Base-by-base conservation (phyloP, 768 basidiomycete species). In the Phylloporus arenicola region DNA sequence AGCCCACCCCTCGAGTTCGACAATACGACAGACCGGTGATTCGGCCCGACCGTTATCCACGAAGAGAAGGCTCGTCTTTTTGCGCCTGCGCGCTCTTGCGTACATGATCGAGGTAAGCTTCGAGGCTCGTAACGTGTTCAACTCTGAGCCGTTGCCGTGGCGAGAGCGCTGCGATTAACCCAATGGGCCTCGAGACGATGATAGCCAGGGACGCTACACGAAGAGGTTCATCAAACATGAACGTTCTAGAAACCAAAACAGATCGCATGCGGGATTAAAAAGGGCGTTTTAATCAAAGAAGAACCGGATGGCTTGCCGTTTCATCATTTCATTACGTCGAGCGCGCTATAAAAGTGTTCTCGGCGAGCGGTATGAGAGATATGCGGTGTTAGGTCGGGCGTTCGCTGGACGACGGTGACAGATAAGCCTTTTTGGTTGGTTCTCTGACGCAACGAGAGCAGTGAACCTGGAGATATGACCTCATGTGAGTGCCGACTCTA, bases 301-400 rank as follows among this genome's bases (percentile, higher is more conserved):
- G 29, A 35, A 48, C 31, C 38, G 29, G 34, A 13, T n/a, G 43
- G 19, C 30, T 33, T 43, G 20, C 10, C 30, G 5, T 11, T 29
- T 29, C 9, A 11, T 13, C 12, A 12, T 31, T 56, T 56, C 39
- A 53, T 62, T 59, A 56, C 57, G 53, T 56, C 11, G 17, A n/a
- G 44, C 10, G 43, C 17, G 22, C 16, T 29, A 25, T 7, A 16
- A 11, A 40, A 33, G 30, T 9, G 16, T 37, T 31, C 43, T 31
- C 25, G 43, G 4, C 17, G 43, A 19, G 51, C 51, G 50, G 12
- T 40, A 40, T 42, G 41, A 50, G 42, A 52, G 33, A 55, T 12
- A 29, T 17, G 52, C 53, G 60, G 57, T 12, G 17, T 47, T 59
- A 29, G 37, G 12, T 31, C 30, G 30, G 30, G 30, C 30, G 30